phyloP scores from a whole-genome alignment of 164 flowering plant species.

The Stephania yunnanensis region DNA sequence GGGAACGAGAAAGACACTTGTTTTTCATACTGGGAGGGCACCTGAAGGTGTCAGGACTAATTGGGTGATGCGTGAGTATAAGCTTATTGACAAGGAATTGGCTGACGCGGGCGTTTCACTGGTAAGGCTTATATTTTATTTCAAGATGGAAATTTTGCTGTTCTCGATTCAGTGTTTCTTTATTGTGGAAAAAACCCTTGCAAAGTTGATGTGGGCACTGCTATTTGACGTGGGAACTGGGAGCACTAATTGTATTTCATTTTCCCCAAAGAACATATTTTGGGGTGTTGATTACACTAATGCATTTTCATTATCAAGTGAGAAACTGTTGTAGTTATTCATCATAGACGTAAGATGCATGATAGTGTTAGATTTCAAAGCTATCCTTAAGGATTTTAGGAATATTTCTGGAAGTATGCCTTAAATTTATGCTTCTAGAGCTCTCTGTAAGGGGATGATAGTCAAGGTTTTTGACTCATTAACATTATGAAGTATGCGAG shows the following conservation, averaged over 20 bases:
- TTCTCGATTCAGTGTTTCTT: not conserved
- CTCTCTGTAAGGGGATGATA: not conserved
- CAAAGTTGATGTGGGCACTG: not conserved
- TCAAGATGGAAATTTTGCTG: not conserved
- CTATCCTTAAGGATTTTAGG: not conserved
- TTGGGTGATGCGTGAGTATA: constrained; percentile 93
- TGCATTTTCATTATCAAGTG: too few relatives aligned
- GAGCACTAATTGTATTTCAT: not conserved
- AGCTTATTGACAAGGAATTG: constrained; percentile 50
- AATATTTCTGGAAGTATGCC: not conserved
- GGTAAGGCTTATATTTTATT: constrained; percentile 31
- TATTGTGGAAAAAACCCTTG: not conserved
- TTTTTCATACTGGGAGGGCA: constrained; percentile 63
- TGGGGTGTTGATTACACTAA: too few relatives aligned
- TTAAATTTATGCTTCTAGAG: not conserved
- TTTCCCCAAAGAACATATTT: not conserved
- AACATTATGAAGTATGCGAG: too few relatives aligned
- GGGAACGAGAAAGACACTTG: constrained; percentile 69
- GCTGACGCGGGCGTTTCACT: constrained; percentile 38
- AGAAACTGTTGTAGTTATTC: not conserved
- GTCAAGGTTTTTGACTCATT: not conserved
- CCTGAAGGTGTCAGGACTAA: constrained; percentile 65
- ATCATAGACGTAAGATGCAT: not conserved
- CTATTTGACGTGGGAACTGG: not conserved
- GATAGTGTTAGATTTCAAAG: not conserved